Base-by-base conservation (phyloP, 305 asterid genomes). In the Fraxinus floribunda region DNA sequence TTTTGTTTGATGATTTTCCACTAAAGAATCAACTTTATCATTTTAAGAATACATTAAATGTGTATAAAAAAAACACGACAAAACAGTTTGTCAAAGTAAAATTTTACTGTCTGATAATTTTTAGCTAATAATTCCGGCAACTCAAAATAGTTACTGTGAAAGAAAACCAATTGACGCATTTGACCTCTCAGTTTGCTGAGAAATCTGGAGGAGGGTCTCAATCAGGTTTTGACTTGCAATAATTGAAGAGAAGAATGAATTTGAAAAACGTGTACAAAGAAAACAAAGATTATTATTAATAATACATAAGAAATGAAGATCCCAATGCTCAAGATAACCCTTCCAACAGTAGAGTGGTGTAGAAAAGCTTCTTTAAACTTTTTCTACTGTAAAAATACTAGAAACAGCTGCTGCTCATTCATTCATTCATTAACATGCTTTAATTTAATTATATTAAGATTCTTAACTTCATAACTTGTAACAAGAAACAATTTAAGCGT, bases 141-240 rank as follows among this genome's bases (percentile, higher is more conserved):
- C 7, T 52, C 64, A 52, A 52, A 60, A 60, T 18, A 60, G 22
- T 18, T 57, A 57, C 68, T 57, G 29, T 22, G 5, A 77, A 36
- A 71, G 29, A 9, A 24, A 24, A 49, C 13, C 8, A 35, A 35
- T 13, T 22, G 52, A 35, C 32, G 62, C 26, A 66, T 77, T 75
- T 68, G 85, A 81, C 82, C 75, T 68, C 83, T 78, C 74, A 22
- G 68, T 62, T 72, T 82, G 52, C 41, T 75, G 87, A 72, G 80
- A 77, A 76, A 66, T 24, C 76, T 16, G 66, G 79, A 73, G 76
- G 74, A 73, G 34, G 29, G 84, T 74, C 5, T 39, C 75, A 41
- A 34, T 82, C 78, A 70, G 46, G 76, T 72, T 38, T 80, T 80
- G 83, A 74, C 66, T 78, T 11, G 36, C 79, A 80, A 75, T 85